Percentiles rank a stretch among this genome's conserved stretches.
Evolutionary conservation across 2,329 filamentous ascomycete genomes (phyloP).

Genomic region (Emmonsiellopsis sp.): DNA sequence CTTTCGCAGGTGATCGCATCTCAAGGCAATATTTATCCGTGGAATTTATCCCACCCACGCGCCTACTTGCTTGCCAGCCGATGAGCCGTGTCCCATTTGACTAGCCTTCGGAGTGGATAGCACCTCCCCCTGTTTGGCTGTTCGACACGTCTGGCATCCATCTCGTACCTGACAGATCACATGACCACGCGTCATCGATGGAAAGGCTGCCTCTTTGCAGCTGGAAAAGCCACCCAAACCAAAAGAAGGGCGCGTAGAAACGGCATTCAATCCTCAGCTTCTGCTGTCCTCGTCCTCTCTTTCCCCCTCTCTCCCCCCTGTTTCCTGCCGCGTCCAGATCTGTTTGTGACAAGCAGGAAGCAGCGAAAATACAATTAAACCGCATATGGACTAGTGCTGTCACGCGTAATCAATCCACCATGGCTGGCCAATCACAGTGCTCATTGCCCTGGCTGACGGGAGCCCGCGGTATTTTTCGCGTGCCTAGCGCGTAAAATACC

Average conservation of each 20-base stretch:
- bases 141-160: neutral
- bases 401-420: neutral
- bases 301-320: too few species aligned
- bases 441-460: too few species aligned
- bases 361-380: neutral
- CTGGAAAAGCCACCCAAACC: neutral
- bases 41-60: too few species aligned
- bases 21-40: too few species aligned
- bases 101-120: neutral
- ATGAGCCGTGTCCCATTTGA: too few species aligned
- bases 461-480: neutral
- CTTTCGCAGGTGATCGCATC: too few species aligned
- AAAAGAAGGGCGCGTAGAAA: too few species aligned
- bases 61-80: too few species aligned
- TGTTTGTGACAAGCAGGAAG: neutral
- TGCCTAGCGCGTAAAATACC: neutral
- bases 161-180: neutral
- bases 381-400: neutral
- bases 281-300: too few species aligned
- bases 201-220: neutral
- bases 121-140: neutral
- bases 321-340: too few species aligned
- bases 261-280: too few species aligned
- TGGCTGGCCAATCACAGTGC: conserved; percentile 7
- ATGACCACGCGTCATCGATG: neutral